These are phyloP conservation scores for Lachnellula cervina DNA, from an alignment of 2,329 filamentous ascomycete species.

Conservation along the genomic window DNA sequence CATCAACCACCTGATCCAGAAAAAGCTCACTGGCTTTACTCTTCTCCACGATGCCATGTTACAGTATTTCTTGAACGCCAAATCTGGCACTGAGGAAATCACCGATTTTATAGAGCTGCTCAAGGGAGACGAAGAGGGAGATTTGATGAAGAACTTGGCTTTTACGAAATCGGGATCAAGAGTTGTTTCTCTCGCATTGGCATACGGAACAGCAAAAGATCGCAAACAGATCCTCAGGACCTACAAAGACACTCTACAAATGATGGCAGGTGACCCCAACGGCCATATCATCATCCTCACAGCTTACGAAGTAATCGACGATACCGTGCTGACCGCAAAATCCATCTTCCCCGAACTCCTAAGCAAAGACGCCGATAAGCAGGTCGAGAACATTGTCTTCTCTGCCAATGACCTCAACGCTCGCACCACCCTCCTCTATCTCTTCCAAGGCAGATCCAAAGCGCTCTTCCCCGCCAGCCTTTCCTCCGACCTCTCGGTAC, in stretches of 20 bases:
- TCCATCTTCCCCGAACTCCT: constrained; percentile 83
- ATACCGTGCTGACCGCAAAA: constrained; percentile 84
- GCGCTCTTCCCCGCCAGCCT: constrained; percentile 58
- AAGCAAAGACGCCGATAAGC: constrained; percentile 60
- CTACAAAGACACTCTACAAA: constrained; percentile 83
- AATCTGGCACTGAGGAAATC: constrained; percentile 72
- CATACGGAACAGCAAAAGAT: constrained; percentile 86
- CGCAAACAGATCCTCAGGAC: constrained; percentile 81
- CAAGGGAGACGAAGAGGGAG: constrained; percentile 86
- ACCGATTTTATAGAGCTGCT: constrained; percentile 85
- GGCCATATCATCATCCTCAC: constrained; percentile 79
- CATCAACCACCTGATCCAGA: constrained; percentile 90
- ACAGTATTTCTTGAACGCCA: constrained; percentile 84
- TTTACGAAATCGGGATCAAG: constrained; percentile 88
- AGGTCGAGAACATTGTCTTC: constrained; percentile 59
- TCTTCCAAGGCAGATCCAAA: constrained; percentile 65
- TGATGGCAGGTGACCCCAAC: constrained; percentile 75
- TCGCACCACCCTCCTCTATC: constrained; percentile 69
- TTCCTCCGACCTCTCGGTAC: constrained; percentile 60
- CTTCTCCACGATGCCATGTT: constrained; percentile 98
- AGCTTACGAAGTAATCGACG: constrained; percentile 87
- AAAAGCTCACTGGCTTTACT: constrained; percentile 94
- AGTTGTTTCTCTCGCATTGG: constrained; percentile 75
- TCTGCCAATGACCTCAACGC: constrained; percentile 62
- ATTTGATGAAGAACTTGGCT: constrained; percentile 89